Percentiles rank a stretch among this genome's conserved stretches.
Conservation (phyloP, 2,329 filamentous ascomycete genomes). For the Colletotrichum filicis region DNA sequence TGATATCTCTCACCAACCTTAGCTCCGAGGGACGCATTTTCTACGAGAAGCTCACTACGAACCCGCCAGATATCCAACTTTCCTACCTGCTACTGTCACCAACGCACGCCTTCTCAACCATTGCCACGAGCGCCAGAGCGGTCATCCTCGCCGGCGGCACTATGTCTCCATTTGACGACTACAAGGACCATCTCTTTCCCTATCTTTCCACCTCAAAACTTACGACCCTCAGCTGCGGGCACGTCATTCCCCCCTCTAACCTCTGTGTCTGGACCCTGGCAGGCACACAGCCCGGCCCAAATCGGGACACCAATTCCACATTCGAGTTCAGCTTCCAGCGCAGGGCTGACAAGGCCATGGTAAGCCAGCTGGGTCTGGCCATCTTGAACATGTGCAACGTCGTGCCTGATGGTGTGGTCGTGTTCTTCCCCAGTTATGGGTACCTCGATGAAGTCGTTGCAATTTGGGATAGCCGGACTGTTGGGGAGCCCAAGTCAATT, state of each 20-base stretch:
- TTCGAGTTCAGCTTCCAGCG: conserved; percentile 93
- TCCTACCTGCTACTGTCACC: conserved; percentile 93
- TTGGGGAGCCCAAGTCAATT: conserved; percentile 50
- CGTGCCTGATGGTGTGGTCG: conserved; percentile 89
- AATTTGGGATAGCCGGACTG: conserved; percentile 64
- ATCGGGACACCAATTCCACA: conserved; percentile 48
- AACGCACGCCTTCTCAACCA: conserved; percentile 88
- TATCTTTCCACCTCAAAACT: conserved; percentile 73
- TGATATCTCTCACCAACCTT: conserved; percentile 87
- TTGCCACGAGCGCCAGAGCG: conserved; percentile 85
- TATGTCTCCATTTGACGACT: conserved; percentile 97
- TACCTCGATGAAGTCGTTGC: conserved; percentile 82
- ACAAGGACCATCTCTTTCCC: conserved; percentile 86
- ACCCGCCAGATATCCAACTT: conserved; percentile 65
- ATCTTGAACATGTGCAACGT: conserved; percentile 77
- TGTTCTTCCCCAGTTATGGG: conserved; percentile 95
- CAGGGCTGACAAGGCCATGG: conserved; percentile 75
- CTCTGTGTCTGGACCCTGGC: conserved; percentile 81
- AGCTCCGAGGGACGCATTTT: conserved; percentile 77
- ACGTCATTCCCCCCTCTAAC: conserved; percentile 88
- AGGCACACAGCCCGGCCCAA: conserved; percentile 47
- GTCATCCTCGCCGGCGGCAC: conserved; percentile 94
- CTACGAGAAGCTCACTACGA: conserved; percentile 58
- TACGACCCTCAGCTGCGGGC: conserved; percentile 88
- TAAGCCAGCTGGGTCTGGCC: conserved; percentile 78